phyloP scores from a whole-genome alignment of 1,284 basidiomycete genomes.

The Polyporus tsugae region DNA sequence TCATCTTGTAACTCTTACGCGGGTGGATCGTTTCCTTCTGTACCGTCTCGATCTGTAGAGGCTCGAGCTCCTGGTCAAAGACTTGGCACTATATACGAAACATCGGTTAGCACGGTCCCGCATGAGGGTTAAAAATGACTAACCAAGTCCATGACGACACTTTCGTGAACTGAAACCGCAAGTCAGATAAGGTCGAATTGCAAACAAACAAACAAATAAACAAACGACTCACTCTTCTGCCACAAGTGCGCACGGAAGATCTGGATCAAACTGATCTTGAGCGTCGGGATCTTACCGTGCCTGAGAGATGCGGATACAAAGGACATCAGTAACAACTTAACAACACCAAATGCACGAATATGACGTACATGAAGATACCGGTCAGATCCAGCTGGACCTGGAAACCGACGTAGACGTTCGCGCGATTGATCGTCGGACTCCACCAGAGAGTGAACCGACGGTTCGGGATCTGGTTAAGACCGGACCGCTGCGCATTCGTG shows the following conservation, averaged over 20 bases:
- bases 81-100: constrained; percentile 81
- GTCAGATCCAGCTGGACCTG: constrained; percentile 98
- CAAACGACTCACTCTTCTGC: constrained; percentile 88
- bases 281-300: constrained; percentile 98
- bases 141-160: constrained; percentile 96
- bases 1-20: constrained; percentile 99
- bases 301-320: constrained; percentile 52
- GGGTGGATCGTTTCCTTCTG: constrained; percentile 99
- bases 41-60: constrained; percentile 98
- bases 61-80: constrained; percentile 98
- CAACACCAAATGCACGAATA: background rate
- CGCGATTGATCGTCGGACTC: constrained; percentile 98
- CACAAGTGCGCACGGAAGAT: constrained; percentile 99
- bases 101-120: background rate
- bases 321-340: constrained; percentile 24
- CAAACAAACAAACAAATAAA: constrained; percentile 27
- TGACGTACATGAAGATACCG: constrained; percentile 84
- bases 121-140: constrained; percentile 40
- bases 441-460: constrained; percentile 99
- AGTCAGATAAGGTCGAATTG: constrained; percentile 15
- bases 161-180: constrained; percentile 71
- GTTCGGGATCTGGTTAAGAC: constrained; percentile 98
- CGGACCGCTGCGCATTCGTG: constrained; percentile 95
- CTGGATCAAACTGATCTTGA: constrained; percentile 98
- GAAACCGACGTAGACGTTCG: constrained; percentile 99